Evolutionary conservation across 108 stramenopile species (phyloP).

Genomic region (Nitzschia putrida): DNA sequence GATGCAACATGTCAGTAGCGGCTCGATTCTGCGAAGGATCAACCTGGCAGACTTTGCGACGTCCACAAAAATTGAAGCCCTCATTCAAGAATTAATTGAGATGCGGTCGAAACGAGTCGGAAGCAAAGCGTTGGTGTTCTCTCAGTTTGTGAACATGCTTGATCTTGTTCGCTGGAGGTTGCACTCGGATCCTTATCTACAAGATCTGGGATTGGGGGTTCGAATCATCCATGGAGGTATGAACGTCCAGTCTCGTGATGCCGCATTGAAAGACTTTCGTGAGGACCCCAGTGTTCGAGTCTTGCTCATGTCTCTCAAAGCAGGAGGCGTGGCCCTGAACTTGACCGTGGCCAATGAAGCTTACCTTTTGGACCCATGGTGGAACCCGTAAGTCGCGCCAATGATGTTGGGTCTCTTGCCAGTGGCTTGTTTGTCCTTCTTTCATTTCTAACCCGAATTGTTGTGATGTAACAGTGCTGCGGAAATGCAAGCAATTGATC

Average conservation of each 20-base stretch:
- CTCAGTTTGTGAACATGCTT: slow-evolving; percentile 96
- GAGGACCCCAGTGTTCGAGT: slow-evolving; percentile 87
- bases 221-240: slow-evolving; percentile 89
- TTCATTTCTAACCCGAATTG: background rate
- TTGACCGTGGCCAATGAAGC: slow-evolving; percentile 91
- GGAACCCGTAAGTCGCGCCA: slow-evolving; percentile 43
- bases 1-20: slow-evolving; percentile 69
- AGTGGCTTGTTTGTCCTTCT: background rate
- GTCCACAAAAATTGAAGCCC: slow-evolving; percentile 94
- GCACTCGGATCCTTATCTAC: slow-evolving; percentile 81
- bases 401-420: no score
- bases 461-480: slow-evolving; percentile 53
- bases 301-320: slow-evolving; percentile 93
- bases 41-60: slow-evolving; percentile 94
- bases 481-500: slow-evolving; percentile 98
- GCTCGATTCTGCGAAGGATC: slow-evolving; percentile 90
- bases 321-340: slow-evolving; percentile 96
- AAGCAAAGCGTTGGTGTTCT: slow-evolving; percentile 97
- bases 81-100: slow-evolving; percentile 85
- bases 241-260: slow-evolving; percentile 89
- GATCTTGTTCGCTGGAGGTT: slow-evolving; percentile 94
- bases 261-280: slow-evolving; percentile 78
- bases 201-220: slow-evolving; percentile 75
- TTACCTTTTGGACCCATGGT: slow-evolving; percentile 94
- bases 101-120: slow-evolving; percentile 90